Percentiles rank a stretch among this genome's conserved stretches.
Conservation (phyloP, 495 filamentous ascomycete genomes). For the Hapsidospora chrysogenum region DNA sequence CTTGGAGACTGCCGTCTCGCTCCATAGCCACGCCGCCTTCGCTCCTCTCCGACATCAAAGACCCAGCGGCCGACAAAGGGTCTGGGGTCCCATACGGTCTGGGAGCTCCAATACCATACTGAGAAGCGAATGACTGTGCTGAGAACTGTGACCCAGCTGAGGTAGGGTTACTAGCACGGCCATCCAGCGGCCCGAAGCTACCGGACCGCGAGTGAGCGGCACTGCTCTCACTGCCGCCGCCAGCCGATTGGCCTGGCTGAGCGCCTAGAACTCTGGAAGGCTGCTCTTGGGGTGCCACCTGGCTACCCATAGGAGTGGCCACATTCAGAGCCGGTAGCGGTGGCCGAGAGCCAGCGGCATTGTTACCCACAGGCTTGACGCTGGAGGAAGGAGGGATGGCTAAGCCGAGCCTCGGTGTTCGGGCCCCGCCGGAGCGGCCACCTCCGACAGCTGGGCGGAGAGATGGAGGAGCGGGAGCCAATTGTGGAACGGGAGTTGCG, state of each 20-base stretch:
- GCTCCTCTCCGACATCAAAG: slow-evolving; percentile 58
- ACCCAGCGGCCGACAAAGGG: slow-evolving; percentile 74
- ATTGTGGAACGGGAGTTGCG: background rate
- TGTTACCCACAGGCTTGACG: slow-evolving; percentile 46
- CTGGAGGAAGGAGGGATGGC: slow-evolving; percentile 76
- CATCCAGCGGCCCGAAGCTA: slow-evolving; percentile 57
- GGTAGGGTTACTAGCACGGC: slow-evolving; percentile 54
- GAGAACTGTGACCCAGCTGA: slow-evolving; percentile 74
- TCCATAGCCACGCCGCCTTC: slow-evolving; percentile 55
- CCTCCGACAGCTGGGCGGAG: slow-evolving; percentile 73
- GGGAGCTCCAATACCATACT: slow-evolving; percentile 35
- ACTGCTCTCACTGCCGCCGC: slow-evolving; percentile 53
- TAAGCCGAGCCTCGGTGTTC: slow-evolving; percentile 65
- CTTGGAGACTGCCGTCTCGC: slow-evolving; percentile 51
- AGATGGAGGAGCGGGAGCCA: slow-evolving; percentile 39
- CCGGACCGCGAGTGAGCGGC: slow-evolving; percentile 54
- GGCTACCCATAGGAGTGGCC: slow-evolving; percentile 71
- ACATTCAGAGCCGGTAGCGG: slow-evolving; percentile 57
- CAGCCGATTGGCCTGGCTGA: slow-evolving; percentile 39
- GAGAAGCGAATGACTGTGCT: slow-evolving; percentile 54
- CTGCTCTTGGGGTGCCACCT: slow-evolving; percentile 44
- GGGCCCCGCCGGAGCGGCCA: slow-evolving; percentile 41
- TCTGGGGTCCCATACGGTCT: slow-evolving; percentile 55
- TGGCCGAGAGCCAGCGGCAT: slow-evolving; percentile 29
- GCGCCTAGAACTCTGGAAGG: slow-evolving; percentile 19